Evolutionary conservation across 179 eudicot species (phyloP).

Genomic region (Actinidia chinensis): DNA sequence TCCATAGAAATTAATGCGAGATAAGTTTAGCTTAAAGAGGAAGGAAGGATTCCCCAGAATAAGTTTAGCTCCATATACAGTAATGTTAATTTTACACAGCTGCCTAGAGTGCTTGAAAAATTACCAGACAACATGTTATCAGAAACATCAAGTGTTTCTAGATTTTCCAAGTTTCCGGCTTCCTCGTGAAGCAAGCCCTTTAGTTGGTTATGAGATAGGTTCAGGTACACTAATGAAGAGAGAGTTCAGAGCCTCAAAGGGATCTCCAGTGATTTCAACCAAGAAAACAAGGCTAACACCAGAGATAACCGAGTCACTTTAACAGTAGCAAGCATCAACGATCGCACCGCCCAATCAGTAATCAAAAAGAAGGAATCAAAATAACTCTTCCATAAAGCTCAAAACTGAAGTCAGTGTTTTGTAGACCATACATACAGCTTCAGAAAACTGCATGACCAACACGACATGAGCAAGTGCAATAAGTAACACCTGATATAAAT

Average conservation of each 20-base stretch:
- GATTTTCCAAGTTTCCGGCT: not conserved
- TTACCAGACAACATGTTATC: constrained; percentile 23
- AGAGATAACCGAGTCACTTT: too few species aligned
- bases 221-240: constrained; percentile 7
- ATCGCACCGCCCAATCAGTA: too few species aligned
- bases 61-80: not conserved
- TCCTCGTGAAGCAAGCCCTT: constrained; percentile 13
- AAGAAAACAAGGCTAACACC: not conserved
- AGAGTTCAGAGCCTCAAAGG: constrained; percentile 3
- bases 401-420: too few species aligned
- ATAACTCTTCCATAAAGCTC: too few species aligned
- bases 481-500: too few species aligned
- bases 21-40: not conserved
- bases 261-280: not conserved
- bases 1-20: not conserved
- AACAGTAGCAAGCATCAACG: too few species aligned
- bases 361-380: too few species aligned
- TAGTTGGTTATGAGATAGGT: constrained; percentile 20
- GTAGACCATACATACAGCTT: too few species aligned
- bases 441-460: too few species aligned
- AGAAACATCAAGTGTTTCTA: constrained; percentile 11
- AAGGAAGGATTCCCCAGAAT: not conserved
- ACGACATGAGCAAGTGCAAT: too few species aligned
- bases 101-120: constrained; percentile 24
- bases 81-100: constrained; percentile 6